phyloP scores from a whole-genome alignment of 768 basidiomycete genomes.

The Cantharellus anzutake region DNA sequence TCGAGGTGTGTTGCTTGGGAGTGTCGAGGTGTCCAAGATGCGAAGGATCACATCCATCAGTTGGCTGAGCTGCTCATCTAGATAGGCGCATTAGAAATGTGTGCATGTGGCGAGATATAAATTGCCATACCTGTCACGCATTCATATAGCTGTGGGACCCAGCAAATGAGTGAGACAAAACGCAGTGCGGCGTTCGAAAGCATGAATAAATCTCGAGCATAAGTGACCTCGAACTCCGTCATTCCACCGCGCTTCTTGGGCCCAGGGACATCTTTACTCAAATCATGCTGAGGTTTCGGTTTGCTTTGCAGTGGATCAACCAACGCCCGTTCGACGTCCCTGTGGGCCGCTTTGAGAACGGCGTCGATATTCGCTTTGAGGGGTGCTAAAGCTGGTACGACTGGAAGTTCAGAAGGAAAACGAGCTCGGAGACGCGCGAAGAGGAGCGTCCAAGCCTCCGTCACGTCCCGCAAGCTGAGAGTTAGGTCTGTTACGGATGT shows the following conservation, averaged over 20 bases:
- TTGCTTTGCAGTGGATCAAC: slow-evolving; percentile 29
- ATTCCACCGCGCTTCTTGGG: slow-evolving; percentile 34
- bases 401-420: slow-evolving; percentile 12
- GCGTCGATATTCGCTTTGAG: slow-evolving; percentile 23
- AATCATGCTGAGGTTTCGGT: not conserved
- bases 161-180: slow-evolving; percentile 40
- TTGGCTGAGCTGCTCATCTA: slow-evolving; percentile 38
- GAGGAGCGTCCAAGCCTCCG: slow-evolving; percentile 56
- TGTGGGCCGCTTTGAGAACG: slow-evolving; percentile 39
- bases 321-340: slow-evolving; percentile 48
- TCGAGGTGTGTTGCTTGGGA: slow-evolving; percentile 71
- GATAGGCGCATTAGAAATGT: slow-evolving; percentile 1
- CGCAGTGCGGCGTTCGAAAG: slow-evolving; percentile 52
- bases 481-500: slow-evolving; percentile 13
- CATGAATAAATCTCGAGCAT: slow-evolving; percentile 61
- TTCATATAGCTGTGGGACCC: slow-evolving; percentile 35
- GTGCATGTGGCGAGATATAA: slow-evolving; percentile 1
- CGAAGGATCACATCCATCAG: slow-evolving; percentile 47
- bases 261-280: not conserved
- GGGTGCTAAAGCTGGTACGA: not conserved
- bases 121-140: slow-evolving; percentile 40
- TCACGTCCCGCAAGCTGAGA: slow-evolving; percentile 36
- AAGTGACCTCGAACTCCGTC: slow-evolving; percentile 58
- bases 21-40: slow-evolving; percentile 45
- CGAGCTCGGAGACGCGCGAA: slow-evolving; percentile 39